Base-by-base conservation (phyloP, 805 yeast genomes). In the Clavispora santaluciae region DNA sequence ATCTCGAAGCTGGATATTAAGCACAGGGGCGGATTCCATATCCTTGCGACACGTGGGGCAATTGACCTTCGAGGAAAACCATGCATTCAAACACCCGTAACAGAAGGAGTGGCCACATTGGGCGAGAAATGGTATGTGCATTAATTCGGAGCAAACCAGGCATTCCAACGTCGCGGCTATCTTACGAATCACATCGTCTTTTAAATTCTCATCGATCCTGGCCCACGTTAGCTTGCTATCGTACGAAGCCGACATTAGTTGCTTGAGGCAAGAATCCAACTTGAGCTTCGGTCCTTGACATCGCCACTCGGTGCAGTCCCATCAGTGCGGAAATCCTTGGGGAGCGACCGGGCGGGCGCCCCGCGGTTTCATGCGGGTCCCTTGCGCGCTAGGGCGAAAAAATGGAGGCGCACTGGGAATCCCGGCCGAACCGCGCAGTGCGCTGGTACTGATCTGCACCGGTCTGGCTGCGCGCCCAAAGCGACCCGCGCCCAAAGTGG, bases 101-200 rank as follows among this genome's bases (percentile, higher is more conserved):
- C 91, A 85, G 50, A 78, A 83, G 22, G 83, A 75, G 55, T 85
- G 93, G 2, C 91, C 91, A 63, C 93, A 85, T 10, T 67, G 58
- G 0, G 79, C 66, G 50, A 77, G 64, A 51, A 79, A 76, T 2
- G 93, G 91, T 2, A 74, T 73, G 46, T 70, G 73, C 83, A 84
- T 78, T 37, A 75, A 61, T 39, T 84, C 91, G 25, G 81, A 79
- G 53, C 93, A 85, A 9, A 85, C 72, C 6, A 83, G 70, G 55
- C 93, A 85, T 45, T 69, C 74, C 28, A 74, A 42, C 6, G 60
- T 54, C 22, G 59, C 41, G 23, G 57, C 35, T 35, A 60, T 59
- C 50, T 49, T 44, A 6, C 42, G 30, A n/a, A 51, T 38, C 22
- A 45, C 43, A 22, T 42, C 53, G n/a, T 53, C 59, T 41, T 56